Evolutionary conservation across 805 yeast species (phyloP).

Genomic region (Nakazawaea molendinolei): DNA sequence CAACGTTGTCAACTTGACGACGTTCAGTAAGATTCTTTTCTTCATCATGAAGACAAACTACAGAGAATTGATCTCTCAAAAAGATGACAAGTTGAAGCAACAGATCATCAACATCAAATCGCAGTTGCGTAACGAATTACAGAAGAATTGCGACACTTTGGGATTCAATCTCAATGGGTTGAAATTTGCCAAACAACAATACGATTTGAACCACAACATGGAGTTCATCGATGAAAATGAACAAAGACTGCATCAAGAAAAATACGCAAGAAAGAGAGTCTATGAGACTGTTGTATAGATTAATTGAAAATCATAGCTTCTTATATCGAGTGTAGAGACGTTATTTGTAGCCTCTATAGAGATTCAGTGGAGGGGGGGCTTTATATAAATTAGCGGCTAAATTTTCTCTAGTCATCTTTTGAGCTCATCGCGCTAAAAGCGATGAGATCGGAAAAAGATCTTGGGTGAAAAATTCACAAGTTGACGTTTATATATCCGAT

Average conservation of each 20-base stretch:
- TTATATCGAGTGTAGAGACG: too few species aligned
- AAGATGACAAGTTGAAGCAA: constrained; percentile 53
- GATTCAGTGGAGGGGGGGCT: too few species aligned
- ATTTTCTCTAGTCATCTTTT: too few species aligned
- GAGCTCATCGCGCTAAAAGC: too few species aligned
- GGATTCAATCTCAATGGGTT: constrained; percentile 87
- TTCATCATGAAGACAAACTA: constrained; percentile 70
- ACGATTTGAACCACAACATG: constrained; percentile 69
- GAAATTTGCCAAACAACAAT: constrained; percentile 63
- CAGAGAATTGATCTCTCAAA: constrained; percentile 69
- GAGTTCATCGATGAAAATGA: constrained; percentile 69
- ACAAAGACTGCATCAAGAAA: constrained; percentile 45
- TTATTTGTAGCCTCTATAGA: too few species aligned
- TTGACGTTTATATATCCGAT: background rate
- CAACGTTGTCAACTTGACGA: constrained; percentile 42
- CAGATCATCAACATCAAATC: constrained; percentile 59
- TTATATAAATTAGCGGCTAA: too few species aligned
- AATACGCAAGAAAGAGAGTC: constrained; percentile 62
- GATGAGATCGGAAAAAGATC: too few species aligned
- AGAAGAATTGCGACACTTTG: constrained; percentile 45
- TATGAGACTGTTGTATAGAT: constrained; percentile 44
- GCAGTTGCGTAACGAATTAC: constrained; percentile 53
- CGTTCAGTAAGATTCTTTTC: constrained; percentile 69
- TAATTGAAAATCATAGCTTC: too few species aligned
- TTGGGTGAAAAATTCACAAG: background rate